Conservation (phyloP, 192 early-diverging fungal genomes). For the Coemansia sp. region DNA sequence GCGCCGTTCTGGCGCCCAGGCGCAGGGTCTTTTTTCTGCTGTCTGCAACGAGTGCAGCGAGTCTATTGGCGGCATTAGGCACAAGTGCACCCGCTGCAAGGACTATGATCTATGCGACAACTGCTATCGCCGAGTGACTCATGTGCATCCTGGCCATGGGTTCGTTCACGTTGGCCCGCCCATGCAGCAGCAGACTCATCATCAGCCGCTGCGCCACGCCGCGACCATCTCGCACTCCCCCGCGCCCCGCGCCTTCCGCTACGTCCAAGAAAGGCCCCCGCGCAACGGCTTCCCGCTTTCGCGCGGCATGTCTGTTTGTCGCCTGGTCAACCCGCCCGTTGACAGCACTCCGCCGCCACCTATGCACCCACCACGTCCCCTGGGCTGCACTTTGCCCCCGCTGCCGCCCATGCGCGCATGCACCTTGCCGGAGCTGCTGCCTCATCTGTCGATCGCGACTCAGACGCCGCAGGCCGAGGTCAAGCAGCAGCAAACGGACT, state of each 20-base stretch:
- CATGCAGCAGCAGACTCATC: not conserved
- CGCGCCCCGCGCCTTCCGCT: not conserved
- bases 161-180: conserved; percentile 48
- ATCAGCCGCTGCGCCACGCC: conserved; percentile 1
- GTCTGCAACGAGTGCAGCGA: conserved; percentile 61
- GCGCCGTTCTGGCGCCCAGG: not conserved
- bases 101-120: conserved; percentile 56
- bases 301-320: conserved; percentile 8
- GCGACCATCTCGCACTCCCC: conserved; percentile 1
- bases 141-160: conserved; percentile 39
- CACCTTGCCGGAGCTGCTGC: conserved; percentile 5
- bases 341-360: not conserved
- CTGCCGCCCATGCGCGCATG: not conserved
- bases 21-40: conserved; percentile 6
- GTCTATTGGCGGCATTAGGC: conserved; percentile 56
- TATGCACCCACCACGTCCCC: not conserved
- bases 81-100: conserved; percentile 60
- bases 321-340: conserved; percentile 11
- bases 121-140: conserved; percentile 48
- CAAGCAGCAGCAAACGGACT: conserved; percentile 18
- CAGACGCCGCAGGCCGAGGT: not conserved
- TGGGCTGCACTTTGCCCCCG: not conserved
- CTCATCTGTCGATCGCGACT: conserved; percentile 1
- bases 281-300: conserved; percentile 1
- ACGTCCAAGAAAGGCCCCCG: conserved; percentile 1